These are phyloP conservation scores for Achaetomium macrosporum DNA, from an alignment of 2,329 filamentous ascomycete genomes.

Conservation along the genomic window DNA sequence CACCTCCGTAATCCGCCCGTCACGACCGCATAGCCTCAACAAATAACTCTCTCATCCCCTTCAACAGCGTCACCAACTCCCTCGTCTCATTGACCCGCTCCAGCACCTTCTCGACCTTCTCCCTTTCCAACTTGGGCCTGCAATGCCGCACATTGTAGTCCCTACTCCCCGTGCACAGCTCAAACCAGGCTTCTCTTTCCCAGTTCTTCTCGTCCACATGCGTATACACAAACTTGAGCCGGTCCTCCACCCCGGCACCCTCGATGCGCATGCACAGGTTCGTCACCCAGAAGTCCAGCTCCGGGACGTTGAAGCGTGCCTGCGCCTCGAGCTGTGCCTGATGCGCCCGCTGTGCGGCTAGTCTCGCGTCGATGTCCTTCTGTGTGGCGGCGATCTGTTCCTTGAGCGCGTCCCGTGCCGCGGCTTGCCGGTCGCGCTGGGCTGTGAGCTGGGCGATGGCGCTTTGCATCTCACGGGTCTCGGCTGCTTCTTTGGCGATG, in stretches of 20 bases:
- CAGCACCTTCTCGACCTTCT: constrained; percentile 69
- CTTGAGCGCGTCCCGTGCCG: constrained; percentile 51
- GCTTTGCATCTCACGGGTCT: constrained; percentile 67
- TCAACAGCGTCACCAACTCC: constrained; percentile 65
- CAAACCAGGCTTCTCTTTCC: constrained; percentile 89
- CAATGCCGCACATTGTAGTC: constrained; percentile 83
- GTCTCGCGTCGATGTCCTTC: constrained; percentile 59
- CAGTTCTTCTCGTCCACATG: constrained; percentile 82
- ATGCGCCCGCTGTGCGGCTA: constrained; percentile 67
- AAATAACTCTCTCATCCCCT: constrained; percentile 78
- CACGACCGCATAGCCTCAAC: constrained; percentile 57
- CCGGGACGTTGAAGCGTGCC: constrained; percentile 81
- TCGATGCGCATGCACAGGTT: constrained; percentile 87
- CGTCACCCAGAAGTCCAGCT: constrained; percentile 93
- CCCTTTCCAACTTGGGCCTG: constrained; percentile 73
- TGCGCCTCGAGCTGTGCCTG: constrained; percentile 74
- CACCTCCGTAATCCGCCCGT: constrained; percentile 11
- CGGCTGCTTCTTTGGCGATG: constrained; percentile 69
- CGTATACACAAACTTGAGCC: constrained; percentile 83
- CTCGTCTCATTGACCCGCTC: constrained; percentile 76
- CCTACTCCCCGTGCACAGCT: constrained; percentile 71
- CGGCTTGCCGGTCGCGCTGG: constrained; percentile 56
- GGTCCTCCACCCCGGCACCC: constrained; percentile 75
- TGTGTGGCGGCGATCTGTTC: constrained; percentile 62
- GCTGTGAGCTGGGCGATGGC: constrained; percentile 52